Conservation (phyloP, 768 basidiomycete species). For the Phaffia australis region DNA sequence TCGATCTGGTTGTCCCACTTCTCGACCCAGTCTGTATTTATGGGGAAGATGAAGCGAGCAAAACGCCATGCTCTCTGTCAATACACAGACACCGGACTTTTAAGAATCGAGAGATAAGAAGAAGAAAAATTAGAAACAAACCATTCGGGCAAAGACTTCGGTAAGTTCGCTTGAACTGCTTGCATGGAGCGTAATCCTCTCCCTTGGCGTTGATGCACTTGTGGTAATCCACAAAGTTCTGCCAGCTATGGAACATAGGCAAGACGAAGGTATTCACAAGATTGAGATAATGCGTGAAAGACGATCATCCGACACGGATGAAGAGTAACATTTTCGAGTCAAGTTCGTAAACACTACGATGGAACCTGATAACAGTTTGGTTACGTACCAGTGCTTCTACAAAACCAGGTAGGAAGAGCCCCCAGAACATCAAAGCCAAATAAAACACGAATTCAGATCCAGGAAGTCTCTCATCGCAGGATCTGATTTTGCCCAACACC, state of each 20-base stretch:
- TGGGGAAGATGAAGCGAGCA: neutral
- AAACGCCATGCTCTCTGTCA: neutral
- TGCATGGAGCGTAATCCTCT: conserved; percentile 96
- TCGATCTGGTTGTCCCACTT: conserved; percentile 96
- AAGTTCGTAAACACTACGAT: conserved; percentile 17
- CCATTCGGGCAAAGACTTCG: conserved; percentile 93
- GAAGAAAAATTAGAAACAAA: conserved; percentile 37
- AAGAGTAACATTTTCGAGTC: neutral
- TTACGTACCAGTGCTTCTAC: conserved; percentile 83
- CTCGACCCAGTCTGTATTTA: conserved; percentile 43
- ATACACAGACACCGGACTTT: too few species aligned
- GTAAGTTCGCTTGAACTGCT: conserved; percentile 94
- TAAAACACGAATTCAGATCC: neutral
- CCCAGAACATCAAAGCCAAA: conserved; percentile 52
- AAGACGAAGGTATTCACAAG: neutral
- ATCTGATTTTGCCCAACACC: neutral
- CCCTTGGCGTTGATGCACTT: conserved; percentile 95
- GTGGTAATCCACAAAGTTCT: conserved; percentile 98
- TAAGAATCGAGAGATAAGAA: neutral
- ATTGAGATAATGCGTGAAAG: neutral
- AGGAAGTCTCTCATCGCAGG: too few species aligned
- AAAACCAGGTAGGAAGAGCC: conserved; percentile 51
- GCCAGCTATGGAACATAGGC: conserved; percentile 48
- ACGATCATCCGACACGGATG: neutral
- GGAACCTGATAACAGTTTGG: neutral